Evolutionary conservation across 257 asterid species (phyloP).

Genomic region (Nicotiana otophora): DNA sequence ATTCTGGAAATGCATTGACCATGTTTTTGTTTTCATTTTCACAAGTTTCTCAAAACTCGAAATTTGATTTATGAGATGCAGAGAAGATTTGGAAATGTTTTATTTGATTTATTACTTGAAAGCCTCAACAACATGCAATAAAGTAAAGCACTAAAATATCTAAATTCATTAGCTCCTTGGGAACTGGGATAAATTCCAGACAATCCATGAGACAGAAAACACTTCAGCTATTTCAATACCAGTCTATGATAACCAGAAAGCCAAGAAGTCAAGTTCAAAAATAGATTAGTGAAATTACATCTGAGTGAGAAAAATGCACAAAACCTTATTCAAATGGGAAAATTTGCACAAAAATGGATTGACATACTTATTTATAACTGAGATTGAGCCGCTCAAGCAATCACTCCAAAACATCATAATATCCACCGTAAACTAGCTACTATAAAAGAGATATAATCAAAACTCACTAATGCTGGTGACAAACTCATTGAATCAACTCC

Average conservation of each 20-base stretch:
- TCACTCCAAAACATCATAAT: background rate
- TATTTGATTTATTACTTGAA: background rate
- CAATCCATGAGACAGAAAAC: background rate
- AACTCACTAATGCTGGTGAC: conserved; percentile 50
- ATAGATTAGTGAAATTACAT: background rate
- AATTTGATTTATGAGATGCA: background rate
- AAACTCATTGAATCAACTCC: conserved; percentile 50
- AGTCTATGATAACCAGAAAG: background rate
- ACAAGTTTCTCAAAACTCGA: background rate
- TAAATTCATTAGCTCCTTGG: background rate
- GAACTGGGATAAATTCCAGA: background rate
- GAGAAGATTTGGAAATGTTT: background rate
- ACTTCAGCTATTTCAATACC: background rate
- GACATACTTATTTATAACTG: background rate
- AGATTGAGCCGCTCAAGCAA: background rate
- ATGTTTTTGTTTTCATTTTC: background rate
- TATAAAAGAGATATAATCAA: background rate
- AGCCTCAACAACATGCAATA: background rate
- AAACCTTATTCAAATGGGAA: background rate
- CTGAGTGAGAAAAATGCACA: background rate
- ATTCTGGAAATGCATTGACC: background rate
- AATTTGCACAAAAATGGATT: conserved; percentile 1
- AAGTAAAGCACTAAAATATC: background rate
- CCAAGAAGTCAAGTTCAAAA: background rate
- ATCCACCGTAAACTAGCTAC: background rate